Percentiles rank a stretch among this genome's conserved stretches.
Conservation (phyloP, 2,329 filamentous ascomycete genomes). For the Sarocladiaceae sp. region DNA sequence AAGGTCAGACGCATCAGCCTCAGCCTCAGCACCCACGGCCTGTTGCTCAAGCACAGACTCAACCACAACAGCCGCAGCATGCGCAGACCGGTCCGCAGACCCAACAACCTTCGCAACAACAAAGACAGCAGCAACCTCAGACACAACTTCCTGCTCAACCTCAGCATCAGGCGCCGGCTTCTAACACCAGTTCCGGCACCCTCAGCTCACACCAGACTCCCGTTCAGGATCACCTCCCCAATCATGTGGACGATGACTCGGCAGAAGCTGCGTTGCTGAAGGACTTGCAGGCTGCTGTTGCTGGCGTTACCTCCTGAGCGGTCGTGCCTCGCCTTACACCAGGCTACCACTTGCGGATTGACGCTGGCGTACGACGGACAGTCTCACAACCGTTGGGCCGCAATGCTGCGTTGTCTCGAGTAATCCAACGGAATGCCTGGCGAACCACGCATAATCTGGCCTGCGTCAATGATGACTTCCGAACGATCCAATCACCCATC, state of each 20-base stretch:
- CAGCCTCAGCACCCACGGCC: constrained; percentile 2
- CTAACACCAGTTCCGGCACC: not conserved
- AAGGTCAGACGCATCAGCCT: constrained; percentile 8
- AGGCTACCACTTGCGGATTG: constrained; percentile 7
- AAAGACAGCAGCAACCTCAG: not conserved
- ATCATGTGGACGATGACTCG: constrained; percentile 5
- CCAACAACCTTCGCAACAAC: not conserved
- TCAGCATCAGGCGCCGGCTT: not conserved
- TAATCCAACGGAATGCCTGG: too few species aligned
- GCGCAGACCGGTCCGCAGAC: constrained; percentile 7
- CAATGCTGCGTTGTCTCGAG: too few species aligned
- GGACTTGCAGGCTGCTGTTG: constrained; percentile 12
- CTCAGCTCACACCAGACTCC: not conserved
- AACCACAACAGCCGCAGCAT: constrained; percentile 15
- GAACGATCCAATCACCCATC: constrained; percentile 14
- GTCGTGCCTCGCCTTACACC: not conserved
- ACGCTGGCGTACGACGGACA: constrained; percentile 10
- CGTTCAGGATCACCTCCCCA: not conserved
- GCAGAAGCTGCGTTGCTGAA: constrained; percentile 11
- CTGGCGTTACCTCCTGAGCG: constrained; percentile 9
- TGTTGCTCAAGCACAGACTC: not conserved
- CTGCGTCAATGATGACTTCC: not conserved
- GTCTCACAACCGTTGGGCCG: too few species aligned
- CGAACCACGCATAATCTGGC: not conserved
- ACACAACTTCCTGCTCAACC: not conserved